Percentiles rank a stretch among this genome's conserved stretches.
Conservation (phyloP, 2,329 filamentous ascomycete genomes). For the Kalaharituber pfeilii region DNA sequence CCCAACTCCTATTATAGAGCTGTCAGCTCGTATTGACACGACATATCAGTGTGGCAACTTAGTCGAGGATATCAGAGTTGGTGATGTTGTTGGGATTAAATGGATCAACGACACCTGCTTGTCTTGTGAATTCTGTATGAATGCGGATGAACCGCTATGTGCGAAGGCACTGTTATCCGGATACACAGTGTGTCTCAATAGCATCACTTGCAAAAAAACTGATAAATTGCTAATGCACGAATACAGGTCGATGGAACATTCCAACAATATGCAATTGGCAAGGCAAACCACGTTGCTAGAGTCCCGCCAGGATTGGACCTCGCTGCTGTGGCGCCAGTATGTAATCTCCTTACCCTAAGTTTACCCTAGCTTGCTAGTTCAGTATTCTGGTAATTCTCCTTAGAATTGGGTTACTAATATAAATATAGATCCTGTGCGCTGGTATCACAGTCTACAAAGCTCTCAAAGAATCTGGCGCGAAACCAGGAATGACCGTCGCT, state of each 20-base stretch:
- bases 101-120: conserved; percentile 86
- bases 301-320: conserved; percentile 57
- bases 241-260: conserved; percentile 66
- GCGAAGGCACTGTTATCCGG: conserved; percentile 57
- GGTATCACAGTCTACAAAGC: conserved; percentile 83
- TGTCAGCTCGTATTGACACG: background rate
- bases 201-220: background rate
- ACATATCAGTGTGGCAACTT: conserved; percentile 36
- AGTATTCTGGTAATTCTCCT: background rate
- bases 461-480: conserved; percentile 63
- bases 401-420: background rate
- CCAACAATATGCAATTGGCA: conserved; percentile 80
- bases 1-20: background rate
- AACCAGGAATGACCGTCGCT: conserved; percentile 60
- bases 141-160: conserved; percentile 70
- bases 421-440: conserved; percentile 42
- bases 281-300: conserved; percentile 67
- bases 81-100: conserved; percentile 76
- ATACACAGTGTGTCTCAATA: conserved; percentile 33
- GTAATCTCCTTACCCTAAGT: background rate
- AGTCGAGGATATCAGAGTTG: conserved; percentile 60
- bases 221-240: conserved; percentile 27
- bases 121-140: conserved; percentile 60
- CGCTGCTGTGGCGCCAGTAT: conserved; percentile 57
- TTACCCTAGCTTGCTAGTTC: too few species aligned